Evolutionary conservation across 1,284 basidiomycete genomes (phyloP).

Genomic region (Veloporphyrellus conicus): DNA sequence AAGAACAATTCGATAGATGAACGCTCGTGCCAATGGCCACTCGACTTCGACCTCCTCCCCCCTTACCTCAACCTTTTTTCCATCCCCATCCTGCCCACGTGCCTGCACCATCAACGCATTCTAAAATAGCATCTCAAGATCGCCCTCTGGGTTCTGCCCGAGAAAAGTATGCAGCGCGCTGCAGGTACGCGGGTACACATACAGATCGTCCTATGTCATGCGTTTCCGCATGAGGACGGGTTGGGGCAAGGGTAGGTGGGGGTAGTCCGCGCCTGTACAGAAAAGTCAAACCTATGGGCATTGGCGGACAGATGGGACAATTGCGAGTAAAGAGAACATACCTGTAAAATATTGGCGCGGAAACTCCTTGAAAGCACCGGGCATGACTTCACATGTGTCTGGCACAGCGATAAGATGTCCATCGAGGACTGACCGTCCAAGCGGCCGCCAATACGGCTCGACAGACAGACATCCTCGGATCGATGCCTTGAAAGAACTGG

Average conservation of each 20-base stretch:
- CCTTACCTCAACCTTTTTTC: conserved; percentile 32
- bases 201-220: conserved; percentile 62
- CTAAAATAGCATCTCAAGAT: conserved; percentile 63
- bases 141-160: conserved; percentile 62
- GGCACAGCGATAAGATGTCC: conserved; percentile 68
- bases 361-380: conserved; percentile 38
- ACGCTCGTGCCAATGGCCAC: conserved; percentile 79
- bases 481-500: conserved; percentile 57
- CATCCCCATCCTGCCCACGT: too few species aligned
- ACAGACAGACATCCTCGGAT: conserved; percentile 50
- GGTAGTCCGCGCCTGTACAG: conserved; percentile 37
- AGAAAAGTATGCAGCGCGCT: conserved; percentile 71
- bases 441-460: conserved; percentile 77
- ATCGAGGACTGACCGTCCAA: conserved; percentile 74
- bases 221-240: conserved; percentile 59
- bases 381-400: conserved; percentile 43
- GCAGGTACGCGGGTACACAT: conserved; percentile 69
- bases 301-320: neutral
- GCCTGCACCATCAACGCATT: conserved; percentile 39
- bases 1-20: too few species aligned
- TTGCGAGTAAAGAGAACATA: conserved; percentile 9
- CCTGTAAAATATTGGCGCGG: conserved; percentile 32
- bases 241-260: conserved; percentile 40
- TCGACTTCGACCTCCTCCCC: conserved; percentile 57
- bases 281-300: neutral